These are phyloP conservation scores for Xylaria polymorpha DNA, from an alignment of 2,329 filamentous ascomycete genomes.

Conservation along the genomic window DNA sequence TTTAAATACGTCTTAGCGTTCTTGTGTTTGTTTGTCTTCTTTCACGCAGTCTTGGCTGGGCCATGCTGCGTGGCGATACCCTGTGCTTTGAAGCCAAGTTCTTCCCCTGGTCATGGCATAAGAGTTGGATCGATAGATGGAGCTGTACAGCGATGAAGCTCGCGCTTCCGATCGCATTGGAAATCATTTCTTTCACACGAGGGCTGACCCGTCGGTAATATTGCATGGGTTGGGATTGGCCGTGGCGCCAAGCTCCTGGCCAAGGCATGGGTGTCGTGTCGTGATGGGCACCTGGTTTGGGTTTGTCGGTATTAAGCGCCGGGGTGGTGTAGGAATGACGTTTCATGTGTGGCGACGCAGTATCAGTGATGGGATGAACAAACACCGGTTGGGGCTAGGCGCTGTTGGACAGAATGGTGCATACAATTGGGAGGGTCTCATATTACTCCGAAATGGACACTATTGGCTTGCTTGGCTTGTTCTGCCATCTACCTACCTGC, in stretches of 20 bases:
- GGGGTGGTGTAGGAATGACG: slow-evolving; percentile 31
- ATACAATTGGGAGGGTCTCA: slow-evolving; percentile 31
- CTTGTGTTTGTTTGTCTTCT: slow-evolving; percentile 47
- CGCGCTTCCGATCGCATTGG: slow-evolving; percentile 52
- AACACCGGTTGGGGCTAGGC: slow-evolving; percentile 21
- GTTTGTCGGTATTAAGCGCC: slow-evolving; percentile 34
- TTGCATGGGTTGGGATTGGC: slow-evolving; percentile 32
- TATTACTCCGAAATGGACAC: slow-evolving; percentile 12
- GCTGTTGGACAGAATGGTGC: slow-evolving; percentile 24
- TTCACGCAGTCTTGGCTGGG: slow-evolving; percentile 49
- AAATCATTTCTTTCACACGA: slow-evolving; percentile 36
- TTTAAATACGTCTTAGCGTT: slow-evolving; percentile 38
- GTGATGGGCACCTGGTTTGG: slow-evolving; percentile 18
- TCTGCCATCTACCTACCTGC: slow-evolving; percentile 18
- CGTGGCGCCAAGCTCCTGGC: slow-evolving; percentile 11
- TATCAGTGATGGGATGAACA: slow-evolving; percentile 34
- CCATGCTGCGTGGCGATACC: slow-evolving; percentile 50
- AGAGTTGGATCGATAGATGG: slow-evolving; percentile 51
- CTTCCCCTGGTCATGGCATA: slow-evolving; percentile 50
- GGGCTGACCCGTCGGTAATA: slow-evolving; percentile 28
- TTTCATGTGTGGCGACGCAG: slow-evolving; percentile 35
- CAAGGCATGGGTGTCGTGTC: slow-evolving; percentile 29
- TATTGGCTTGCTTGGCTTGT: slow-evolving; percentile 22
- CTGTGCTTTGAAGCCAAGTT: slow-evolving; percentile 49
- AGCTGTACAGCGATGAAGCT: slow-evolving; percentile 53